Evolutionary conservation across 345 rosid genomes (phyloP).

Genomic region (Lenwebbia sp.): DNA sequence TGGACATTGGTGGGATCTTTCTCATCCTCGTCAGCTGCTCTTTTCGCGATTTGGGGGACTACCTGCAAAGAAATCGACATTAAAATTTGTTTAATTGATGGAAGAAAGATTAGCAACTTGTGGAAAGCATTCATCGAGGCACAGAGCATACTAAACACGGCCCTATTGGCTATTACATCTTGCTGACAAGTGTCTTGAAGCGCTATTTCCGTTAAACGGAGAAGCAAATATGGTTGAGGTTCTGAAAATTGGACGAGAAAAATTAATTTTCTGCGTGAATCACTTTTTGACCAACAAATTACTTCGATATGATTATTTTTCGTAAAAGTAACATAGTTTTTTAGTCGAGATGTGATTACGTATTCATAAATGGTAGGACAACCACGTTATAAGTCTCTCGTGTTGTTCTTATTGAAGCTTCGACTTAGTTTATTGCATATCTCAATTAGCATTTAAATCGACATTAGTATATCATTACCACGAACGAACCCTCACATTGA

Average conservation of each 20-base stretch:
- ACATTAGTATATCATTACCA: not conserved
- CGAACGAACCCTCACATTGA: not conserved
- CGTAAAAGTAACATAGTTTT: not conserved
- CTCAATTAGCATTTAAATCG: not conserved
- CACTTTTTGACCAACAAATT: fast-evolving
- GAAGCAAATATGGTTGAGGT: too few relatives aligned
- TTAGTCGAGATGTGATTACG: not conserved
- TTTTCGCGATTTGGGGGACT: slow-evolving; percentile 19
- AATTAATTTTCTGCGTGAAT: not conserved
- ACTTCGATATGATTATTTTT: not conserved
- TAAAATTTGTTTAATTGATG: not conserved
- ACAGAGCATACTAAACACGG: not conserved
- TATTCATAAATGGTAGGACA: not conserved
- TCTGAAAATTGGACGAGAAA: too few relatives aligned
- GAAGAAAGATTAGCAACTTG: not conserved
- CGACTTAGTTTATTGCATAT: not conserved
- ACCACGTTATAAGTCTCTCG: not conserved
- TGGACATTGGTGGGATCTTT: not conserved
- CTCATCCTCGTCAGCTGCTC: slow-evolving; percentile 6
- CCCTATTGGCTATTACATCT: not conserved
- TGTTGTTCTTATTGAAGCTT: not conserved
- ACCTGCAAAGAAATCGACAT: slow-evolving; percentile 9
- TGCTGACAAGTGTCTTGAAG: too few relatives aligned
- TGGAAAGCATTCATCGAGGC: not conserved
- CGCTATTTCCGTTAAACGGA: too few relatives aligned